Percentiles rank a stretch among this genome's conserved stretches.
These are phyloP conservation scores for Colletotrichum sp. DNA, from an alignment of 2,329 filamentous ascomycete species.

Conservation along the genomic window DNA sequence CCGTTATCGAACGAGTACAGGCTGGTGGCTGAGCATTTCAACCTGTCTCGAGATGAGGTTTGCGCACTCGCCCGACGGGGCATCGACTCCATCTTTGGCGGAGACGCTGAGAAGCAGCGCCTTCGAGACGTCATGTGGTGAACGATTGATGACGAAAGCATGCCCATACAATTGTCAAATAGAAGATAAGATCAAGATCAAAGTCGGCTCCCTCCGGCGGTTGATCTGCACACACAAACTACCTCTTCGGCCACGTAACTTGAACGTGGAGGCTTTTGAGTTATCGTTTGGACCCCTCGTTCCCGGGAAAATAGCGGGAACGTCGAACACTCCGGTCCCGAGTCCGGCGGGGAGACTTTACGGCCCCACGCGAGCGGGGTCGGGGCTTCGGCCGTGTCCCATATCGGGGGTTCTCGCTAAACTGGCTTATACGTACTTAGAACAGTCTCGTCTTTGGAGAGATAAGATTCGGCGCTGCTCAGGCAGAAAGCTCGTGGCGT, in stretches of 20 bases:
- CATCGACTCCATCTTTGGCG: constrained; percentile 71
- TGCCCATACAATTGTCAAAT: background rate
- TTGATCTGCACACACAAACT: background rate
- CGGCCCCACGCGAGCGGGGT: background rate
- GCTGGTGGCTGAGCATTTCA: constrained; percentile 74
- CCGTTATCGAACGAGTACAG: constrained; percentile 78
- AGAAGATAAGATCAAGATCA: background rate
- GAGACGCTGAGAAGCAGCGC: constrained; percentile 63
- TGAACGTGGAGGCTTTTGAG: background rate
- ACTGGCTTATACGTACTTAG: background rate
- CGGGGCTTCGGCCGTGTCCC: background rate
- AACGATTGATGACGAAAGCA: background rate
- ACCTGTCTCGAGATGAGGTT: constrained; percentile 50
- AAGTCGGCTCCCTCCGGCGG: background rate
- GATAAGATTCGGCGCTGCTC: background rate
- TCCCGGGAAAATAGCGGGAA: background rate
- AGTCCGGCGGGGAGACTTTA: background rate
- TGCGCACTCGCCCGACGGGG: constrained; percentile 63
- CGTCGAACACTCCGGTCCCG: background rate
- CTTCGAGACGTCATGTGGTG: constrained; percentile 57
- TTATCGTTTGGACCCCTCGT: background rate
- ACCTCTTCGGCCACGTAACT: background rate
- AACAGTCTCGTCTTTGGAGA: background rate
- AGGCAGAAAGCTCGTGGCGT: background rate
- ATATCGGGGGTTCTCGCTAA: background rate